Evolutionary conservation across 352 stramenopile genomes (phyloP).

Genomic region (Pythium folliculosum): DNA sequence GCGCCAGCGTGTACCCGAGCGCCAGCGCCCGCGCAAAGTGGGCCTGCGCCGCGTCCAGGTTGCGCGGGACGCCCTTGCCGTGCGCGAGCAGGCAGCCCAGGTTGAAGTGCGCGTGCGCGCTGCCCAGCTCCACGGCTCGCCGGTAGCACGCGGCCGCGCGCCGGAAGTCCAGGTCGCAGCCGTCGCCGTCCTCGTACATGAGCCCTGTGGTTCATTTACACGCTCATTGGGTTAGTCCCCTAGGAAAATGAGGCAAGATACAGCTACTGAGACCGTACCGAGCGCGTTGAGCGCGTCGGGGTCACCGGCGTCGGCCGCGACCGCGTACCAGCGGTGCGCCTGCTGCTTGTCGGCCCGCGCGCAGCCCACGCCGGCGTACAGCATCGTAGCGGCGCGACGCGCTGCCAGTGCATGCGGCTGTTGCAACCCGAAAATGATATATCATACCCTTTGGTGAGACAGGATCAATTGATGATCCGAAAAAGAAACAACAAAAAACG

Average conservation of each 20-base stretch:
- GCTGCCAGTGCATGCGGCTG: slow-evolving; percentile 45
- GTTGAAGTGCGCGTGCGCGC: slow-evolving; percentile 77
- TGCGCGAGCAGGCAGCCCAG: slow-evolving; percentile 62
- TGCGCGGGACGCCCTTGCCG: slow-evolving; percentile 65
- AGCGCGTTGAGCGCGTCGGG: slow-evolving; percentile 70
- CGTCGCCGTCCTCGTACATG: slow-evolving; percentile 81
- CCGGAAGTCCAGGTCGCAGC: slow-evolving; percentile 65
- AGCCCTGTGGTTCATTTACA: slow-evolving; percentile 32
- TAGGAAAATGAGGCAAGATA: neutral
- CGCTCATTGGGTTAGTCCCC: neutral
- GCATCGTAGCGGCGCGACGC: slow-evolving; percentile 58
- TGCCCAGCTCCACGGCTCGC: slow-evolving; percentile 42
- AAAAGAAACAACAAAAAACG: neutral
- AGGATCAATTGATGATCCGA: too few relatives aligned
- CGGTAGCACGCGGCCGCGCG: slow-evolving; percentile 60
- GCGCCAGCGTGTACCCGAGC: slow-evolving; percentile 60
- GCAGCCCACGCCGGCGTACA: slow-evolving; percentile 61
- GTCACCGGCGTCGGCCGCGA: slow-evolving; percentile 55
- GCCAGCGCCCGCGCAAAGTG: slow-evolving; percentile 61
- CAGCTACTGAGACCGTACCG: slow-evolving; percentile 31
- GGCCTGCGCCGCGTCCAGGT: slow-evolving; percentile 52
- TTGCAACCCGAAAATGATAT: slow-evolving; percentile 7
- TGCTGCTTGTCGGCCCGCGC: slow-evolving; percentile 44
- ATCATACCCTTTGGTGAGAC: neutral
- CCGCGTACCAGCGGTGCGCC: slow-evolving; percentile 53